These are phyloP conservation scores for Ramaria sp. DNA, from an alignment of 768 basidiomycete species.

Conservation along the genomic window DNA sequence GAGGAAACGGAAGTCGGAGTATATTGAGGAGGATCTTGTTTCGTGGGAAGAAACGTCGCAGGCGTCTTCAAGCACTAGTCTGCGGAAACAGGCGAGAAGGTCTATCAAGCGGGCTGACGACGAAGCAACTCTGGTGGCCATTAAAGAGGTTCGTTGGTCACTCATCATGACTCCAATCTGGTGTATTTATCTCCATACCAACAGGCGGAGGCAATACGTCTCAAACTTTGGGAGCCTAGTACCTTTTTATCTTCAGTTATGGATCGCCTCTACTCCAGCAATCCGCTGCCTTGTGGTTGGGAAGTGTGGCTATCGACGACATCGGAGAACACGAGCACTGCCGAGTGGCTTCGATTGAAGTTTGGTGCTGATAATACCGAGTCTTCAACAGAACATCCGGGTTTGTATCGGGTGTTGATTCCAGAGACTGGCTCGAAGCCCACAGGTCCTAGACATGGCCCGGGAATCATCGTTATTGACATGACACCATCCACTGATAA, in stretches of 20 bases:
- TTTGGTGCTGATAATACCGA: constrained; percentile 36
- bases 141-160: constrained; percentile 31
- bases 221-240: constrained; percentile 62
- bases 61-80: no score
- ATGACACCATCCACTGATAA: constrained; percentile 57
- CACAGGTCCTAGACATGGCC: constrained; percentile 26
- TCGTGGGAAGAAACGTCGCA: constrained; percentile 2
- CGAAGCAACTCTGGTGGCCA: constrained; percentile 3
- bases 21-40: constrained; percentile 8
- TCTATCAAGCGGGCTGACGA: constrained; percentile 3
- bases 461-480: constrained; percentile 69
- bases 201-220: constrained; percentile 13
- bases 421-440: constrained; percentile 30
- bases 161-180: not conserved
- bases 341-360: constrained; percentile 72
- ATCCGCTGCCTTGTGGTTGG: constrained; percentile 26
- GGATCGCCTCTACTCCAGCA: constrained; percentile 14
- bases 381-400: not conserved
- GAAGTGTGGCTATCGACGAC: constrained; percentile 67
- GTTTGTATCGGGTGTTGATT: constrained; percentile 34
- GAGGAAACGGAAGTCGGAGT: not conserved
- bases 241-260: constrained; percentile 49
- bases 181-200: not conserved
- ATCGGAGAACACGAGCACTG: constrained; percentile 60
- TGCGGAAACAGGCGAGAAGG: not conserved